phyloP scores from a whole-genome alignment of 257 asterid genomes.

The Nyctanthes arbortristis region DNA sequence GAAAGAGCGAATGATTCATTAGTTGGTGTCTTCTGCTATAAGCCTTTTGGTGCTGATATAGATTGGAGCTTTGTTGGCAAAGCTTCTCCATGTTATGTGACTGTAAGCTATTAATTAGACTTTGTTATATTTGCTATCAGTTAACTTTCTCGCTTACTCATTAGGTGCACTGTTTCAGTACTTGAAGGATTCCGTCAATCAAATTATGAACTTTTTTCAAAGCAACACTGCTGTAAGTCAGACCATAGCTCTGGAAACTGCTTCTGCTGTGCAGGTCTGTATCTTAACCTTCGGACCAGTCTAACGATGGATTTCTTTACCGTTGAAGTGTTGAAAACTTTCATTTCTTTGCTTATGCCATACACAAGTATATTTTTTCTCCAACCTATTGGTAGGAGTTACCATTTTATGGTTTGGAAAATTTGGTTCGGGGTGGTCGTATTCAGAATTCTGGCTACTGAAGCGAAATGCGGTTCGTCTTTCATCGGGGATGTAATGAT shows the following conservation, averaged over 20 bases:
- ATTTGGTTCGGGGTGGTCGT: slow-evolving; percentile 11
- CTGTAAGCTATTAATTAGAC: slow-evolving; percentile 57
- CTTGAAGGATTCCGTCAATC: slow-evolving; percentile 83
- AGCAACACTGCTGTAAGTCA: slow-evolving; percentile 83
- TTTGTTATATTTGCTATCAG: slow-evolving; percentile 19
- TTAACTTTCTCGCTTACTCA: slow-evolving; percentile 19
- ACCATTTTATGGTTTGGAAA: background rate
- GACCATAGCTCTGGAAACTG: slow-evolving; percentile 90
- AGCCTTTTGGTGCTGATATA: slow-evolving; percentile 78
- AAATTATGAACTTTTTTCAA: slow-evolving; percentile 74
- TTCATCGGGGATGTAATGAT: background rate
- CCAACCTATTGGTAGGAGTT: background rate
- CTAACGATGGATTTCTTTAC: slow-evolving; percentile 7
- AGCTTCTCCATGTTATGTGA: slow-evolving; percentile 96
- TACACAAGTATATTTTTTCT: background rate
- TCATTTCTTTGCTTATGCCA: background rate
- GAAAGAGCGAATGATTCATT: slow-evolving; percentile 76
- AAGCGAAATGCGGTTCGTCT: background rate
- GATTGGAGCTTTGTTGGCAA: slow-evolving; percentile 95
- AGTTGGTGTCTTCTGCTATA: slow-evolving; percentile 83
- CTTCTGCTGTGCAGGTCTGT: slow-evolving; percentile 95
- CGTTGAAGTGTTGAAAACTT: background rate
- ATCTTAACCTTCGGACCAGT: slow-evolving; percentile 20
- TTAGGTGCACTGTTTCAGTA: slow-evolving; percentile 52
- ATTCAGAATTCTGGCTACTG: background rate